These are phyloP conservation scores for Exserohilum rostratum DNA, from an alignment of 2,329 filamentous ascomycete genomes.

Conservation along the genomic window DNA sequence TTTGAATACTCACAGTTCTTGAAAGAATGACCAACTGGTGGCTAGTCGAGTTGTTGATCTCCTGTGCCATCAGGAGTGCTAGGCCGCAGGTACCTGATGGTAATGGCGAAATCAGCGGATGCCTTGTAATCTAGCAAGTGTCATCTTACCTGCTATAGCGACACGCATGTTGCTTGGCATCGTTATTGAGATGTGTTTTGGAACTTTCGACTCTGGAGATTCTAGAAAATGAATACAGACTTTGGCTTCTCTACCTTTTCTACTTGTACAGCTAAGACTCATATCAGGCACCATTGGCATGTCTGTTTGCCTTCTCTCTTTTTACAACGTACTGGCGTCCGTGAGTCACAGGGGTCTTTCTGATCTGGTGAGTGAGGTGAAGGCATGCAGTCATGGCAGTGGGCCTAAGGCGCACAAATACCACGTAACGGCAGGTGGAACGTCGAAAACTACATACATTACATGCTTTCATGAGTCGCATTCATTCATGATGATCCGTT, in stretches of 20 bases:
- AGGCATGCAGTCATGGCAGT: constrained; percentile 19
- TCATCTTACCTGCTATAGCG: constrained; percentile 56
- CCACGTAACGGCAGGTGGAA: neutral
- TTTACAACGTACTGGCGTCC: constrained; percentile 22
- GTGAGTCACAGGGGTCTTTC: constrained; percentile 38
- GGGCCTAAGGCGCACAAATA: constrained; percentile 7
- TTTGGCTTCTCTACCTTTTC: constrained; percentile 7
- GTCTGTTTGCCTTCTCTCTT: constrained; percentile 15
- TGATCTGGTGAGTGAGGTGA: constrained; percentile 30
- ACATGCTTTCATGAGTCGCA: constrained; percentile 10
- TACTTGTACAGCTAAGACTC: constrained; percentile 3
- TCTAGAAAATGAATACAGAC: neutral
- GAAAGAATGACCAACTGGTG: constrained; percentile 76
- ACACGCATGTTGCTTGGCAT: constrained; percentile 60
- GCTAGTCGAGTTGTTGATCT: constrained; percentile 65
- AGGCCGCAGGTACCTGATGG: constrained; percentile 62
- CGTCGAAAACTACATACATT: constrained; percentile 7
- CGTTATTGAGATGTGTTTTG: constrained; percentile 16
- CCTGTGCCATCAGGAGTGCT: constrained; percentile 62
- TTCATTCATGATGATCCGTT: constrained; percentile 26
- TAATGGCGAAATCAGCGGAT: neutral
- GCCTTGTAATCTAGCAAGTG: neutral
- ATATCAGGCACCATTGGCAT: constrained; percentile 6
- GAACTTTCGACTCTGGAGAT: neutral
- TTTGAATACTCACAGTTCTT: constrained; percentile 58